Evolutionary conservation across 1,284 basidiomycete species (phyloP).

Genomic region (Pyrrhoderma noxium): DNA sequence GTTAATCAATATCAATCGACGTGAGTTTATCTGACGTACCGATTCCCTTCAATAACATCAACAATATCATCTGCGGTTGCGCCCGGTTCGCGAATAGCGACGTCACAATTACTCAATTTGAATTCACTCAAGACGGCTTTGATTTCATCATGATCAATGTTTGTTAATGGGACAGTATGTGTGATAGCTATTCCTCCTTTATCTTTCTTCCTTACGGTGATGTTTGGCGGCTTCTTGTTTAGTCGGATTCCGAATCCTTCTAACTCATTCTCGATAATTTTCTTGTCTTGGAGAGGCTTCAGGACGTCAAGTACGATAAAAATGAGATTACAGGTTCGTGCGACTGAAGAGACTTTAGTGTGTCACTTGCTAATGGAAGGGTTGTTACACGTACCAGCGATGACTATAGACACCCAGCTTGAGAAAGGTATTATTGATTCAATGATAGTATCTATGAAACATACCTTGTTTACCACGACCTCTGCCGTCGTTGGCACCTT

Average conservation of each 20-base stretch:
- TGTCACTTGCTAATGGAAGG: not conserved
- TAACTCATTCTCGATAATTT: conserved; percentile 83
- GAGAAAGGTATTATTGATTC: no score
- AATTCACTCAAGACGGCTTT: conserved; percentile 96
- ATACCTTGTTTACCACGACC: conserved; percentile 93
- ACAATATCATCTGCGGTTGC: conserved; percentile 98
- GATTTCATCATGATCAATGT: conserved; percentile 94
- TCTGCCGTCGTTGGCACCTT: conserved; percentile 97
- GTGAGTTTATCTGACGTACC: conserved; percentile 42
- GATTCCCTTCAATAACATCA: conserved; percentile 90
- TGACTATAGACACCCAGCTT: conserved; percentile 53
- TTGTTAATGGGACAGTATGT: conserved; percentile 95
- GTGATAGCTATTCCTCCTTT: conserved; percentile 92
- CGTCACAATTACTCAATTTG: conserved; percentile 82
- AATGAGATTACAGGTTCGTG: conserved; percentile 96
- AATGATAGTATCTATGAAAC: no score
- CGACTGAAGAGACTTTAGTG: conserved; percentile 47
- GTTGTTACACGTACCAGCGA: conserved; percentile 60
- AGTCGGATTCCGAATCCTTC: conserved; percentile 97
- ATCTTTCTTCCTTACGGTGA: conserved; percentile 87
- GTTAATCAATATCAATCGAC: no score
- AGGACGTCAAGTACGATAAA: conserved; percentile 98
- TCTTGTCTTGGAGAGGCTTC: conserved; percentile 94
- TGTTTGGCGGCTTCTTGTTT: conserved; percentile 92
- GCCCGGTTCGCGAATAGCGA: conserved; percentile 88